phyloP scores from a whole-genome alignment of 2,329 filamentous ascomycete species.

The Phyllosticta citrichinensis region DNA sequence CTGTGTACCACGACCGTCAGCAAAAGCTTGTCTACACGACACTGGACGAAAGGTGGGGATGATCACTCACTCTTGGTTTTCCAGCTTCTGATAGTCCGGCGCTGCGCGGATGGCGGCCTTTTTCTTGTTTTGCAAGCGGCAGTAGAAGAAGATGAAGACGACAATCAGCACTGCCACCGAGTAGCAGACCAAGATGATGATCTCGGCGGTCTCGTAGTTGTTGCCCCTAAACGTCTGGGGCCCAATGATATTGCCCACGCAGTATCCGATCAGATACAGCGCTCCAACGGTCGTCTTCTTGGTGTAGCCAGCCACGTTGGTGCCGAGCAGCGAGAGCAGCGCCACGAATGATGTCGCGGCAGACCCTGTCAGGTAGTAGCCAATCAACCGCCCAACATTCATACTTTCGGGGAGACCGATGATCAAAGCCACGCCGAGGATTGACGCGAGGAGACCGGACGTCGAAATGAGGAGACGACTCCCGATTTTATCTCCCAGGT shows the following conservation, averaged over 20 bases:
- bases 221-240: conserved; percentile 33
- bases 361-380: conserved; percentile 56
- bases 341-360: conserved; percentile 54
- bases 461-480: conserved; percentile 49
- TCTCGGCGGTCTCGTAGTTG: conserved; percentile 55
- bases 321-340: conserved; percentile 51
- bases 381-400: conserved; percentile 48
- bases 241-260: conserved; percentile 36
- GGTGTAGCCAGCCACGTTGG: conserved; percentile 50
- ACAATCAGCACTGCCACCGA: conserved; percentile 44
- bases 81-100: conserved; percentile 49
- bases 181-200: conserved; percentile 53
- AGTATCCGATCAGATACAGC: conserved; percentile 42
- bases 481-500: conserved; percentile 45
- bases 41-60: not conserved
- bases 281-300: conserved; percentile 49
- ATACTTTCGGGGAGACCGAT: conserved; percentile 50
- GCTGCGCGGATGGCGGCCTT: conserved; percentile 44
- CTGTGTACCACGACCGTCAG: conserved; percentile 14
- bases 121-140: conserved; percentile 46
- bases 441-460: conserved; percentile 41
- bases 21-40: conserved; percentile 1
- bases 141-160: conserved; percentile 55
- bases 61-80: conserved; percentile 52
- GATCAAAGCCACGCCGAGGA: conserved; percentile 56